Percentiles rank a stretch among this genome's conserved stretches.
Conservation (phyloP, 2,329 filamentous ascomycete species). For the Ophiostoma populinum region DNA sequence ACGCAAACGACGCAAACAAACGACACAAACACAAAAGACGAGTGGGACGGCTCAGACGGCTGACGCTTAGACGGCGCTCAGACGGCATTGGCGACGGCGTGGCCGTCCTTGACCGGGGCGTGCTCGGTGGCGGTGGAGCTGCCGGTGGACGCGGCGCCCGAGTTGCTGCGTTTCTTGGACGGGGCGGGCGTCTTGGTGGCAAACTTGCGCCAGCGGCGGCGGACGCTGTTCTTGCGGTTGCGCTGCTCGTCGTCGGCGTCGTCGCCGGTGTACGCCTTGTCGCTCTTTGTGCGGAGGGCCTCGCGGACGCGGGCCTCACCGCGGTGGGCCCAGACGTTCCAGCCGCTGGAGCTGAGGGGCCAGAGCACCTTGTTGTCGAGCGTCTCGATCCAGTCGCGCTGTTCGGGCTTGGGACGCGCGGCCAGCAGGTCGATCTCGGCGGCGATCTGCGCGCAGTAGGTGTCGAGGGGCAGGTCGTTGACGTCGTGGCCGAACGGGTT, state of each 20-base stretch:
- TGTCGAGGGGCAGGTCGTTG: constrained; percentile 48
- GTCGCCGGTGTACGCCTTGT: neutral
- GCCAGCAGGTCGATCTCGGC: constrained; percentile 47
- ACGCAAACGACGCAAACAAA: no score
- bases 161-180: no score
- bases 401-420: constrained; percentile 30
- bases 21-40: no score
- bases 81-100: no score
- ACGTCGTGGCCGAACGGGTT: constrained; percentile 53
- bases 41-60: no score
- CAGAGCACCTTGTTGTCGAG: constrained; percentile 22
- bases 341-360: constrained; percentile 26
- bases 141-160: no score
- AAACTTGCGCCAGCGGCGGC: constrained; percentile 1
- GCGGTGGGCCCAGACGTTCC: constrained; percentile 28
- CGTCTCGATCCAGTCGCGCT: constrained; percentile 28
- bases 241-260: neutral
- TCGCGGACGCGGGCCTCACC: constrained; percentile 27
- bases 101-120: no score
- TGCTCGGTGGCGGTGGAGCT: no score
- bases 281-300: constrained; percentile 15
- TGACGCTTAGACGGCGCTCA: no score
- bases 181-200: no score
- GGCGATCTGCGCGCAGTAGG: constrained; percentile 46
- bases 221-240: constrained; percentile 13